These are phyloP conservation scores for Haematococcus sp. DNA, from an alignment of 139 green algal genomes.

Conservation along the genomic window DNA sequence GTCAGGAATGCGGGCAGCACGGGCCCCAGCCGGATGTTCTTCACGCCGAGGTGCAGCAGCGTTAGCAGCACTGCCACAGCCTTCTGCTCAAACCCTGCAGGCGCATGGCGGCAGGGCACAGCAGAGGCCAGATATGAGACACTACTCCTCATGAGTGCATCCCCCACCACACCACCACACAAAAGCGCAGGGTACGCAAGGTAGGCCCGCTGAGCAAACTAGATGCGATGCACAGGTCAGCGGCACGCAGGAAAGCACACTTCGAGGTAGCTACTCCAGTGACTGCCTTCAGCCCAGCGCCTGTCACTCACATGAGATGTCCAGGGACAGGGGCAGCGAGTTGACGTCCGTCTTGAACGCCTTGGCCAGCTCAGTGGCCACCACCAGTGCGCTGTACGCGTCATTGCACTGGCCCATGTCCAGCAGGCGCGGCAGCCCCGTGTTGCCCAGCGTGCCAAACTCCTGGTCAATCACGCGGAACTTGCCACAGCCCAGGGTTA, in stretches of 20 bases:
- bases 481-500: slow-evolving; percentile 76
- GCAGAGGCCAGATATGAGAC: too few species aligned
- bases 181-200: too few species aligned
- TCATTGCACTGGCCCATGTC: slow-evolving; percentile 80
- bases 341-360: slow-evolving; percentile 70
- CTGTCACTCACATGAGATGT: slow-evolving; percentile 71
- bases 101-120: too few species aligned
- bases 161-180: too few species aligned
- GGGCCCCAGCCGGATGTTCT: slow-evolving; percentile 72
- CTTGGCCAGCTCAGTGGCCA: slow-evolving; percentile 67
- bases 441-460: slow-evolving; percentile 55
- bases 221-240: too few species aligned
- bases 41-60: slow-evolving; percentile 70
- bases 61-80: slow-evolving; percentile 74
- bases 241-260: too few species aligned
- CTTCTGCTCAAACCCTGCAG: slow-evolving; percentile 74
- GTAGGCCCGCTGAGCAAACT: too few species aligned
- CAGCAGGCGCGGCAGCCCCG: slow-evolving; percentile 65
- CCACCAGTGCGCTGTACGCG: slow-evolving; percentile 56
- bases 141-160: too few species aligned
- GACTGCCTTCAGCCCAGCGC: too few species aligned
- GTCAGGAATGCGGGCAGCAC: slow-evolving; percentile 74
- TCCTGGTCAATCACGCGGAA: slow-evolving; percentile 69
- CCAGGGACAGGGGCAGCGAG: slow-evolving; percentile 65
- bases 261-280: too few species aligned